Evolutionary conservation across 192 early-diverging fungal genomes (phyloP).

Genomic region (Coemansia sp.): DNA sequence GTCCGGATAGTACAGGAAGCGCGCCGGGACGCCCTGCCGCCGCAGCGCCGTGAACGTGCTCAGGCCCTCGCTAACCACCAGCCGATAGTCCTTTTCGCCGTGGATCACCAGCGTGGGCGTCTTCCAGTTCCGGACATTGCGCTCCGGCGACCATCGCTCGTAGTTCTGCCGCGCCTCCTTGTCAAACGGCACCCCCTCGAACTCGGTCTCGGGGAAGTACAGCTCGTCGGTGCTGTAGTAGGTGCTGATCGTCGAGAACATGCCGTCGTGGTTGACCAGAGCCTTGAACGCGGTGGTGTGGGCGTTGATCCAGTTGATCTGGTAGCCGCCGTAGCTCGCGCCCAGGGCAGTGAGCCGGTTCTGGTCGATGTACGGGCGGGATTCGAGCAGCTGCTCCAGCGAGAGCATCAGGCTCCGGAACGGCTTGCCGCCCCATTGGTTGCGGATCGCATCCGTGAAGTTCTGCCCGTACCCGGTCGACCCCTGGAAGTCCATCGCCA

Average conservation of each 20-base stretch:
- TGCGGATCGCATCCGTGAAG: constrained; percentile 73
- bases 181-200: constrained; percentile 65
- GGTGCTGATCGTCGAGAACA: constrained; percentile 63
- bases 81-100: constrained; percentile 66
- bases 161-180: constrained; percentile 57
- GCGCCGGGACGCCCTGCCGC: constrained; percentile 64
- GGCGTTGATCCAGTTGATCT: constrained; percentile 88
- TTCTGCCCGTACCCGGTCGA: constrained; percentile 80
- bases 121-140: constrained; percentile 68
- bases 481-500: constrained; percentile 72
- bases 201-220: constrained; percentile 70
- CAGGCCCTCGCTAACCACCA: constrained; percentile 68
- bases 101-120: constrained; percentile 82
- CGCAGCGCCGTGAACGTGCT: constrained; percentile 75
- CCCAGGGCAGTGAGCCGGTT: constrained; percentile 64
- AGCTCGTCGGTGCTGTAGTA: constrained; percentile 77
- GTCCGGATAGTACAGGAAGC: constrained; percentile 74
- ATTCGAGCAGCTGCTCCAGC: constrained; percentile 55
- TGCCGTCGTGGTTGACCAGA: constrained; percentile 80
- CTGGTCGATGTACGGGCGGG: constrained; percentile 58
- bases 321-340: constrained; percentile 71
- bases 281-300: constrained; percentile 69
- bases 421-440: constrained; percentile 76
- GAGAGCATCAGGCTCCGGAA: constrained; percentile 73
- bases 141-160: constrained; percentile 69